A percentile compares a stretch with the other conserved stretches of the same genome.
These are phyloP conservation scores for Calocybe gambosa DNA, from an alignment of 1,284 basidiomycete genomes.

Conservation along the genomic window DNA sequence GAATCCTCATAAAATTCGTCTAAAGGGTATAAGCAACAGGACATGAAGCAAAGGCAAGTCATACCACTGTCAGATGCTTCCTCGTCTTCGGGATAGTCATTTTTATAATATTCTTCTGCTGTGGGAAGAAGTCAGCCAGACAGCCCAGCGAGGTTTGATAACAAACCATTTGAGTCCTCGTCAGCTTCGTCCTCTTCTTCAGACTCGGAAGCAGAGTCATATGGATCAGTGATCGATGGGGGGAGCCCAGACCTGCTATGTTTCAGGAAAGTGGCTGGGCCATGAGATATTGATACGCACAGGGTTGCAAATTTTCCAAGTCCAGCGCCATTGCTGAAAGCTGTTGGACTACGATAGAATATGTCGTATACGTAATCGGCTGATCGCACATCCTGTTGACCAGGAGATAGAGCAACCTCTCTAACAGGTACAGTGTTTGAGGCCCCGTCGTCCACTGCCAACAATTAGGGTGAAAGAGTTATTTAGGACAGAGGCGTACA, in stretches of 20 bases:
- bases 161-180: constrained; percentile 73
- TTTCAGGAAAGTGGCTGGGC: constrained; percentile 5
- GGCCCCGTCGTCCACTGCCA: constrained; percentile 32
- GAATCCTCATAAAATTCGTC: constrained; percentile 43
- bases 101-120: constrained; percentile 79
- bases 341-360: constrained; percentile 62
- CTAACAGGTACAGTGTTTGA: constrained; percentile 12
- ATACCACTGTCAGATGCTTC: constrained; percentile 42
- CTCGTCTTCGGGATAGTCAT: constrained; percentile 76
- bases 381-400: constrained; percentile 13
- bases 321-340: constrained; percentile 51
- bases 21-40: constrained; percentile 16
- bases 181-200: constrained; percentile 71
- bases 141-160: neutral
- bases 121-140: constrained; percentile 2
- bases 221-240: constrained; percentile 36
- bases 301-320: constrained; percentile 59
- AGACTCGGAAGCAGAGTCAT: constrained; percentile 53
- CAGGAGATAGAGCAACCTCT: constrained; percentile 1
- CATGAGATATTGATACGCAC: constrained; percentile 31
- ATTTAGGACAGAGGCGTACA: constrained; percentile 31
- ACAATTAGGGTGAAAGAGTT: neutral
- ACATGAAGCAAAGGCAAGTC: constrained; percentile 4
- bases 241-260: constrained; percentile 56
- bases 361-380: constrained; percentile 76